Conservation (phyloP, 2,329 filamentous ascomycete species). For the Fusarium siculi region DNA sequence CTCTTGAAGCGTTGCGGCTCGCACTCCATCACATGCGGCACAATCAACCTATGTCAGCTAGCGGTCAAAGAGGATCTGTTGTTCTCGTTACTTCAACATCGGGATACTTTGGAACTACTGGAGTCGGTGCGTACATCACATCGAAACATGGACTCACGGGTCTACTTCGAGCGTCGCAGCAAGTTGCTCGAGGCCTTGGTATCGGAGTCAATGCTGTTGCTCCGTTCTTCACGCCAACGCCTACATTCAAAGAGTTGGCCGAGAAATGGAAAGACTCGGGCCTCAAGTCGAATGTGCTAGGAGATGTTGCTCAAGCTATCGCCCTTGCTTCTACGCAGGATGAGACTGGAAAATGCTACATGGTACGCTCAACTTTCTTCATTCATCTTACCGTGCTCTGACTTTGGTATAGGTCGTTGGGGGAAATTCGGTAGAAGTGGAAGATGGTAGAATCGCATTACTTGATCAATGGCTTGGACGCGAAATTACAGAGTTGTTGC, state of each 20-base stretch:
- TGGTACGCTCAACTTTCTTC: not conserved
- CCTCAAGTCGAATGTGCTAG: not conserved
- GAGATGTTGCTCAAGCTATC: not conserved
- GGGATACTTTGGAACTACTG: not conserved
- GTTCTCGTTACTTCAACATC: not conserved
- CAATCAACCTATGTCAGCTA: not conserved
- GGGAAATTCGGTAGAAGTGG: not conserved
- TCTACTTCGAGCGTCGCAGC: not conserved
- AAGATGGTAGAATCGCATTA: not conserved
- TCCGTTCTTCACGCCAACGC: not conserved
- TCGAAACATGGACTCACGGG: not conserved
- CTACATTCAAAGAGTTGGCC: not conserved
- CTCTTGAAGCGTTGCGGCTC: not conserved
- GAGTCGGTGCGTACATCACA: not conserved
- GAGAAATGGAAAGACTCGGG: not conserved
- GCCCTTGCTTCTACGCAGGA: not conserved
- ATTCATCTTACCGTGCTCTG: rapidly evolving
- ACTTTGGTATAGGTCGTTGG: not conserved
- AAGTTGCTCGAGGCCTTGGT: not conserved
- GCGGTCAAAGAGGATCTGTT: not conserved
- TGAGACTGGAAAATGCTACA: not conserved
- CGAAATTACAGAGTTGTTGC: rapidly evolving
- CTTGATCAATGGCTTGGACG: not conserved
- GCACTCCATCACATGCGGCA: not conserved
- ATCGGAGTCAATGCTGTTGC: not conserved